Evolutionary conservation across 805 yeast species (phyloP).

Genomic region (Candida alai): DNA sequence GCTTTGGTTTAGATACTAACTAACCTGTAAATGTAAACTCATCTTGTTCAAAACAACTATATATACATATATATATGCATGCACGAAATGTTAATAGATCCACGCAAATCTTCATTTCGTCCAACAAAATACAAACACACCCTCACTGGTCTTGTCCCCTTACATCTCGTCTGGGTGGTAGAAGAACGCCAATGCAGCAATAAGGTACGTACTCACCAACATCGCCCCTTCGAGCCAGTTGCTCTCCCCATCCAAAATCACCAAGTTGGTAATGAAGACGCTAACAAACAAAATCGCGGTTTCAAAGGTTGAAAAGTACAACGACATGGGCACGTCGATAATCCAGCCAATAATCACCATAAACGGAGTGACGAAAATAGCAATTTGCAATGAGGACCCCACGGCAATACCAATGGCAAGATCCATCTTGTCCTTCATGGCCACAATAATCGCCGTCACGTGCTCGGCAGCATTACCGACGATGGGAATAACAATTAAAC

Average conservation of each 20-base stretch:
- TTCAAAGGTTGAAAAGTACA: slow-evolving; percentile 89
- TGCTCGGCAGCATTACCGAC: slow-evolving; percentile 99
- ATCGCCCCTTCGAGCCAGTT: slow-evolving; percentile 97
- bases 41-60: no score
- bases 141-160: no score
- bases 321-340: slow-evolving; percentile 85
- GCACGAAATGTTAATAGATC: no score
- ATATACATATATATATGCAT: no score
- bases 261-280: slow-evolving; percentile 81
- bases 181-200: slow-evolving; percentile 86
- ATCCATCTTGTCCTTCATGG: slow-evolving; percentile 95
- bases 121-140: no score
- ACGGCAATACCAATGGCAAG: slow-evolving; percentile 95
- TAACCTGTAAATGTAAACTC: no score
- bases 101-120: no score
- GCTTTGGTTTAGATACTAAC: no score
- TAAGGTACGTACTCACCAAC: slow-evolving; percentile 80
- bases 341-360: slow-evolving; percentile 94
- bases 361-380: slow-evolving; percentile 92
- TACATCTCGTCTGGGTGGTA: slow-evolving; percentile 64
- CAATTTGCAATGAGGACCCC: slow-evolving; percentile 93
- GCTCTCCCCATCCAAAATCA: slow-evolving; percentile 89
- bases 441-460: slow-evolving; percentile 93
- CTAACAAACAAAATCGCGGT: slow-evolving; percentile 88
- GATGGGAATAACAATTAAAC: slow-evolving; percentile 88